phyloP scores from a whole-genome alignment of 768 basidiomycete genomes.

The Tephrocybe sp. region DNA sequence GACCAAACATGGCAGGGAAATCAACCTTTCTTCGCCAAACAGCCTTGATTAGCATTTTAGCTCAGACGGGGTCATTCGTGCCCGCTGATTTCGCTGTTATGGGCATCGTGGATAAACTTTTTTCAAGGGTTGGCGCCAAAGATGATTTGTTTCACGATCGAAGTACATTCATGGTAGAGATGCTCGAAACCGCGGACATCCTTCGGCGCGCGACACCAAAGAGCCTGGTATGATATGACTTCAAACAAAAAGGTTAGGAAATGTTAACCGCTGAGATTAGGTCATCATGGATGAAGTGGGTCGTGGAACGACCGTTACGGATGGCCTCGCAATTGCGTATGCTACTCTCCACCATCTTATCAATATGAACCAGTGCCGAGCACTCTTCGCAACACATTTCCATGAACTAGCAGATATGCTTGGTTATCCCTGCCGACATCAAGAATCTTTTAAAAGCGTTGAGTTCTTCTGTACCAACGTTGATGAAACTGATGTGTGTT shows the following conservation, averaged over 20 bases:
- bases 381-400: conserved; percentile 99
- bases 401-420: conserved; percentile 91
- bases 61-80: conserved; percentile 92
- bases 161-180: conserved; percentile 99
- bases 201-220: conserved; percentile 76
- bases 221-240: conserved; percentile 64
- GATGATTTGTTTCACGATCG: conserved; percentile 93
- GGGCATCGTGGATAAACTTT: conserved; percentile 88
- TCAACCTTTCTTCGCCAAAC: conserved; percentile 91
- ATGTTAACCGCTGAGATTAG: conserved; percentile 34
- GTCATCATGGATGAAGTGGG: conserved; percentile 99
- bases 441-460: conserved; percentile 57
- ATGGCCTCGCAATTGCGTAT: conserved; percentile 93
- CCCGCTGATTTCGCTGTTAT: conserved; percentile 81
- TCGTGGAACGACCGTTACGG: conserved; percentile 88
- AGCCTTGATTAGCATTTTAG: conserved; percentile 86
- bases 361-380: conserved; percentile 68
- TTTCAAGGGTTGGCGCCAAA: conserved; percentile 93
- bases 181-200: conserved; percentile 93
- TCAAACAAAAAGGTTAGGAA: neutral
- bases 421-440: conserved; percentile 48
- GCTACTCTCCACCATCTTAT: conserved; percentile 84
- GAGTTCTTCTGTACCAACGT: conserved; percentile 91
- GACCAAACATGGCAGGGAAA: conserved; percentile 96
- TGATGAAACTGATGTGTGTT: conserved; percentile 69